Conservation (phyloP, 129 eudicot genomes). For the Tagetes erecta region DNA sequence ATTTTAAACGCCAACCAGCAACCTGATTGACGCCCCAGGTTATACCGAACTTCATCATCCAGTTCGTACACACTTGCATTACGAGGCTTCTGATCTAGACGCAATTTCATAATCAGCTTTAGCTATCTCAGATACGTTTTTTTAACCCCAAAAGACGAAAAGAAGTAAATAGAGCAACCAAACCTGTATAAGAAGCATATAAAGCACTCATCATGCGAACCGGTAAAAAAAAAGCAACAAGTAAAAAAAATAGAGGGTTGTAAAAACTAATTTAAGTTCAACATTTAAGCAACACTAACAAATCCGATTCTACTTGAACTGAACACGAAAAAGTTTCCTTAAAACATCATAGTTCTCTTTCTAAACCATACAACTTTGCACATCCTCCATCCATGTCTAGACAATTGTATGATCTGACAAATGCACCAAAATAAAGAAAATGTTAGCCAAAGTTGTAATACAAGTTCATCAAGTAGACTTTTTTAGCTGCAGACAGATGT, state of each 20-base stretch:
- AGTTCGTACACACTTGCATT: too few species aligned
- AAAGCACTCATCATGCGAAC: background rate
- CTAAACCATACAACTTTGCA: conserved; percentile 21
- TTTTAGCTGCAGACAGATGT: conserved; percentile 10
- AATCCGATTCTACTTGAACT: conserved; percentile 26
- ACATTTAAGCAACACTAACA: conserved; percentile 17
- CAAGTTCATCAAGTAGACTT: background rate
- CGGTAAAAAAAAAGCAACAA: background rate
- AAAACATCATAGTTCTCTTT: conserved; percentile 27
- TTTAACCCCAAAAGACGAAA: background rate
- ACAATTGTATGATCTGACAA: conserved; percentile 22
- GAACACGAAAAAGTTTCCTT: conserved; percentile 25
- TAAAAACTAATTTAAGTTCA: conserved; percentile 23
- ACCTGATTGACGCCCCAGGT: too few species aligned
- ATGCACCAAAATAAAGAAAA: background rate
- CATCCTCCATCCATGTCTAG: conserved; percentile 24
- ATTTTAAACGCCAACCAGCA: too few species aligned
- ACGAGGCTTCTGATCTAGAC: too few species aligned
- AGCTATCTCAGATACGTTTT: background rate
- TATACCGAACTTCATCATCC: too few species aligned
- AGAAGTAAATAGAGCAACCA: background rate
- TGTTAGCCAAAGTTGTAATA: background rate
- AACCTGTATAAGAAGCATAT: background rate
- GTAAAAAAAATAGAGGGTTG: conserved; percentile 14
- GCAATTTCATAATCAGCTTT: background rate